These are phyloP conservation scores for Populus euphratica DNA, from an alignment of 345 rosid species.

Conservation along the genomic window DNA sequence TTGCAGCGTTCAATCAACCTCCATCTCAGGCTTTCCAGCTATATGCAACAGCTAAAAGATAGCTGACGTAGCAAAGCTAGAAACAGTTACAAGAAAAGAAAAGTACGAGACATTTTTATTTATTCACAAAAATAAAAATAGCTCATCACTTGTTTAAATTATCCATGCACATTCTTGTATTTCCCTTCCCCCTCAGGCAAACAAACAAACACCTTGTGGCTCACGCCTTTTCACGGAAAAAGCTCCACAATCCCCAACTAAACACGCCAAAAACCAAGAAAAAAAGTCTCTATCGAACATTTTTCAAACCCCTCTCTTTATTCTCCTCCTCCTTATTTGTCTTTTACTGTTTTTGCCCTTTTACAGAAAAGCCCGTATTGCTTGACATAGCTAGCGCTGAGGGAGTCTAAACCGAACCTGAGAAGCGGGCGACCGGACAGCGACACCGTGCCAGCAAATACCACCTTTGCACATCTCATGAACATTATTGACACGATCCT, in stretches of 20 bases:
- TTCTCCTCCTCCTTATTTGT: background rate
- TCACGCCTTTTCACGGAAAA: background rate
- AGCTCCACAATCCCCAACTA: background rate
- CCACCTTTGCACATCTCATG: constrained; percentile 85
- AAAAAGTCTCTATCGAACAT: background rate
- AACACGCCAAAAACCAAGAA: background rate
- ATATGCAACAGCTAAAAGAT: background rate
- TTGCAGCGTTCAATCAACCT: too few relatives aligned
- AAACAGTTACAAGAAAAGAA: background rate
- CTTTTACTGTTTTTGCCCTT: background rate
- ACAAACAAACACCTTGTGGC: background rate
- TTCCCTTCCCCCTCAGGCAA: background rate
- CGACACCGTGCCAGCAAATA: constrained; percentile 99
- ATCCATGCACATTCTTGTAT: background rate
- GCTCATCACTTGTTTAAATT: background rate
- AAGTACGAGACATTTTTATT: background rate
- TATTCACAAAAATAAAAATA: background rate
- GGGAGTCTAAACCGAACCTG: constrained; percentile 92
- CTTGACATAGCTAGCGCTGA: constrained; percentile 45
- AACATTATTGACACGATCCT: constrained; percentile 41
- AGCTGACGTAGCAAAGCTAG: background rate
- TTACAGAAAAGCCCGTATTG: constrained; percentile 44
- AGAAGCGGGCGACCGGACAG: constrained; percentile 83
- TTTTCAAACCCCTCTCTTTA: background rate
- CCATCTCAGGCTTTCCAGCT: background rate